Conservation (phyloP, 2,329 filamentous ascomycete genomes). For the Fusarium anguioides region DNA sequence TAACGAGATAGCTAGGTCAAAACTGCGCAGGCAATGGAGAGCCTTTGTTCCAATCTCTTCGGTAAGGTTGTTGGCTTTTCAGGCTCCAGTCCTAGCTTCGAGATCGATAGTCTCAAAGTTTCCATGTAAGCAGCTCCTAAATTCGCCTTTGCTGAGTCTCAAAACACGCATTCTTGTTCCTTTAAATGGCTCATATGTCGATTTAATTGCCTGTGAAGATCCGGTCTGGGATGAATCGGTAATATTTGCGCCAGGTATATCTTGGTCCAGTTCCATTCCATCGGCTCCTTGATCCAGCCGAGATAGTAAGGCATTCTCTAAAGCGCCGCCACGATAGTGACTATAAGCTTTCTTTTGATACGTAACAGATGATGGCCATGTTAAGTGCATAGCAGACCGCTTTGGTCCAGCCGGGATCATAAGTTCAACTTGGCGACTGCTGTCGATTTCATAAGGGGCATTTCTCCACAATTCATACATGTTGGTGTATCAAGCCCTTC, state of each 20-base stretch:
- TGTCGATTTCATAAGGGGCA: not conserved
- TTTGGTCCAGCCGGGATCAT: not conserved
- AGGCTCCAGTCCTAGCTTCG: not conserved
- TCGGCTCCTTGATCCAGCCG: not conserved
- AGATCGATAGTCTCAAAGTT: not conserved
- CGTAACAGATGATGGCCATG: not conserved
- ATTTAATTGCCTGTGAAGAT: not conserved
- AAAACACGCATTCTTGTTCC: not conserved
- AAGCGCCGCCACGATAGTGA: not conserved
- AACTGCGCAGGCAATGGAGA: not conserved
- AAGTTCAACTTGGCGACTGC: not conserved
- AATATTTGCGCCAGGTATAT: accelerated
- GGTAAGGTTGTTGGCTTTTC: not conserved
- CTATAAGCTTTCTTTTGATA: not conserved
- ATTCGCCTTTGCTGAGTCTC: not conserved
- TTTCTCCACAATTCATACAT: not conserved
- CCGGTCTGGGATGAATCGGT: accelerated
- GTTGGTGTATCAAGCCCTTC: not conserved
- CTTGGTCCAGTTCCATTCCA: accelerated
- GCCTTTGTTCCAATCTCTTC: accelerated
- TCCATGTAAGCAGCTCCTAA: not conserved
- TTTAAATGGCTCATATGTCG: not conserved
- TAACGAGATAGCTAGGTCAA: not conserved
- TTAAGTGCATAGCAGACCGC: not conserved
- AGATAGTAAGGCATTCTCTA: not conserved